Evolutionary conservation across 1,139 yeast genomes (phyloP).

Genomic region (Zygosaccharomyces pseudobailii): DNA sequence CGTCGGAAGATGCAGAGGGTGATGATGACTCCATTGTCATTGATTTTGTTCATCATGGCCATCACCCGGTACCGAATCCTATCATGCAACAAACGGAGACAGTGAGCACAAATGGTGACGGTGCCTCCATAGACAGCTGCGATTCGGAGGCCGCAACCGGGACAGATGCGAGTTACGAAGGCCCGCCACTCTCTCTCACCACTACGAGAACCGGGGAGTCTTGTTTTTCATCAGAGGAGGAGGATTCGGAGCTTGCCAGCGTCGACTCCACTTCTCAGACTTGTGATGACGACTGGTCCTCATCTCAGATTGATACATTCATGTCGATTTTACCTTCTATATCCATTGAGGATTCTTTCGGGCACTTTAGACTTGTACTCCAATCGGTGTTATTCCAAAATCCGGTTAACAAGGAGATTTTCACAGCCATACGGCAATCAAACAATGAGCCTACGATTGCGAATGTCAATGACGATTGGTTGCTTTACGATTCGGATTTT

Average conservation of each 20-base stretch:
- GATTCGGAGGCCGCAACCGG: conserved; percentile 4
- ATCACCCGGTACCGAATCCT: conserved; percentile 4
- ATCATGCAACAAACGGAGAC: conserved; percentile 1
- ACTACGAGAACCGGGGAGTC: conserved; percentile 16
- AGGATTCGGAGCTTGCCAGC: conserved; percentile 15
- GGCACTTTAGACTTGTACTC: conserved; percentile 31
- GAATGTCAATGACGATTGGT: conserved; percentile 38
- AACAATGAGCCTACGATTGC: conserved; percentile 30
- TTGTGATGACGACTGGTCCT: conserved; percentile 14
- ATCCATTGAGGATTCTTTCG: conserved; percentile 28
- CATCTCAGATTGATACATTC: conserved; percentile 17
- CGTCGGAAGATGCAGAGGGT: conserved; percentile 10
- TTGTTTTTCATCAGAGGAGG: conserved; percentile 5
- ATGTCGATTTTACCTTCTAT: conserved; percentile 31
- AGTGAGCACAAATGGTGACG: conserved; percentile 8
- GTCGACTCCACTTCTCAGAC: conserved; percentile 16
- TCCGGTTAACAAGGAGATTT: conserved; percentile 23
- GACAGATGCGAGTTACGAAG: conserved; percentile 18
- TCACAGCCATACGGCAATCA: conserved; percentile 34
- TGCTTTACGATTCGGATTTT: conserved; percentile 37
- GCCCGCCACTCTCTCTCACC: conserved; percentile 20
- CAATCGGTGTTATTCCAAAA: conserved; percentile 30
- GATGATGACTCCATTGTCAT: conserved; percentile 23
- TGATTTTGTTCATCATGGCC: conserved; percentile 18
- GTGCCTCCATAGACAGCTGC: conserved; percentile 16